phyloP scores from a whole-genome alignment of 169 alveolate species.

The Theileria equi region DNA sequence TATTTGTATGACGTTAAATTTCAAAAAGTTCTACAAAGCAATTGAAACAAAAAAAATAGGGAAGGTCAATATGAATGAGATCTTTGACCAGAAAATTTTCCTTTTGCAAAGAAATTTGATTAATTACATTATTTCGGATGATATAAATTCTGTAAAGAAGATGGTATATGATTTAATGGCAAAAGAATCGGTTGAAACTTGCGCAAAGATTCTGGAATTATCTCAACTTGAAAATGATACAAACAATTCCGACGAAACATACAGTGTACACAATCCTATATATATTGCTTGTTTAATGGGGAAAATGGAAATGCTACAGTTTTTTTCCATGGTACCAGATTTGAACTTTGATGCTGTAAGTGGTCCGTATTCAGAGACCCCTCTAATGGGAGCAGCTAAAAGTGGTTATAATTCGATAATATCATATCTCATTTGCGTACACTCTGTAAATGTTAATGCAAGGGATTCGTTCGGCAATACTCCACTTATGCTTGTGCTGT shows the following conservation, averaged over 20 bases:
- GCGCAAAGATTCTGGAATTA: conserved; percentile 13
- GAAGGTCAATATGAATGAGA: no score
- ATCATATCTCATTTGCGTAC: conserved; percentile 65
- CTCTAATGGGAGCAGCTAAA: conserved; percentile 84
- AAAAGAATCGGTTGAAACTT: background rate
- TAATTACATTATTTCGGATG: conserved; percentile 35
- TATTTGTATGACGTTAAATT: conserved; percentile 74
- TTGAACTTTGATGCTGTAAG: conserved; percentile 64
- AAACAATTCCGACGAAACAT: conserved; percentile 7
- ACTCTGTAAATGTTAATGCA: conserved; percentile 76
- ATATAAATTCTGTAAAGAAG: background rate
- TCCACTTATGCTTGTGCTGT: conserved; percentile 6
- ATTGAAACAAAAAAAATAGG: background rate
- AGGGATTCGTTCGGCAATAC: conserved; percentile 79
- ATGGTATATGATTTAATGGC: background rate
- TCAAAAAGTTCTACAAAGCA: conserved; percentile 69
- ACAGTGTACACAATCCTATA: conserved; percentile 41
- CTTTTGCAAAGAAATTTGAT: conserved; percentile 17
- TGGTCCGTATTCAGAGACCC: conserved; percentile 67
- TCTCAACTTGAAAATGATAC: conserved; percentile 2
- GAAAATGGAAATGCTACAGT: conserved; percentile 54
- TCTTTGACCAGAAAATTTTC: background rate
- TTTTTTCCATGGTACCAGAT: conserved; percentile 20
- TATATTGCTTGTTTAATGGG: conserved; percentile 66
- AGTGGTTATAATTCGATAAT: conserved; percentile 74